A percentile compares a stretch with the other conserved stretches of the same genome.
Conservation (phyloP, 179 eudicot genomes). For the Beta macrorhiza region DNA sequence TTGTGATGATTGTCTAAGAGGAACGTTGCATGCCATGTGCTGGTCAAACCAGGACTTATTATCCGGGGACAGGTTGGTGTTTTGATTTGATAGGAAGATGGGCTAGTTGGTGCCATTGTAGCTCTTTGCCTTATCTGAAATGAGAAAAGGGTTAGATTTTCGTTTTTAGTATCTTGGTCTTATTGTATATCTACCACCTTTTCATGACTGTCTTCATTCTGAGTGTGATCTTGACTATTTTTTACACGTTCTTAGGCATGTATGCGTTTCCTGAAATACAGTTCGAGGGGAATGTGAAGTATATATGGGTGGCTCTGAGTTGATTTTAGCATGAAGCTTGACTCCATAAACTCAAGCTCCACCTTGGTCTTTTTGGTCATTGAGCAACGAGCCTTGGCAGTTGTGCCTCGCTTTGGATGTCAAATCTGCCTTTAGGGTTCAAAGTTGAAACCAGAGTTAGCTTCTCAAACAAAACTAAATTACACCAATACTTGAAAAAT, state of each 20-base stretch:
- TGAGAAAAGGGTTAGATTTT: not conserved
- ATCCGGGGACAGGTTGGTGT: not conserved
- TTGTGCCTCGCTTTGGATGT: not conserved
- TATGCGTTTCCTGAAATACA: not conserved
- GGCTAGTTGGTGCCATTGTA: not conserved
- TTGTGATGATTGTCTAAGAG: too few relatives aligned
- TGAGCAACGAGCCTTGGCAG: not conserved
- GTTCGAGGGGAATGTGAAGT: not conserved
- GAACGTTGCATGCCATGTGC: too few relatives aligned
- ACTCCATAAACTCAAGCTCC: not conserved
- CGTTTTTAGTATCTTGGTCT: too few relatives aligned
- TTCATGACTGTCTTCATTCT: not conserved
- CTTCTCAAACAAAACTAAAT: not conserved
- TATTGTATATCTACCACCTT: not conserved
- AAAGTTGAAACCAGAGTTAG: not conserved
- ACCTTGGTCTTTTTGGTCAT: not conserved
- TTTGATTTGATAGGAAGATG: not conserved
- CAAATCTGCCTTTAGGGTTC: not conserved
- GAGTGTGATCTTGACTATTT: not conserved
- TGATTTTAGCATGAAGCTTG: not conserved
- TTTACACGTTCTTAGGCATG: not conserved
- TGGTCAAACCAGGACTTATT: too few relatives aligned
- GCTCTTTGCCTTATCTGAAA: not conserved
- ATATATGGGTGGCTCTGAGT: not conserved
- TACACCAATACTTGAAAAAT: not conserved